Evolutionary conservation across 2,329 filamentous ascomycete species (phyloP).

Genomic region (Alternaria burnsii): DNA sequence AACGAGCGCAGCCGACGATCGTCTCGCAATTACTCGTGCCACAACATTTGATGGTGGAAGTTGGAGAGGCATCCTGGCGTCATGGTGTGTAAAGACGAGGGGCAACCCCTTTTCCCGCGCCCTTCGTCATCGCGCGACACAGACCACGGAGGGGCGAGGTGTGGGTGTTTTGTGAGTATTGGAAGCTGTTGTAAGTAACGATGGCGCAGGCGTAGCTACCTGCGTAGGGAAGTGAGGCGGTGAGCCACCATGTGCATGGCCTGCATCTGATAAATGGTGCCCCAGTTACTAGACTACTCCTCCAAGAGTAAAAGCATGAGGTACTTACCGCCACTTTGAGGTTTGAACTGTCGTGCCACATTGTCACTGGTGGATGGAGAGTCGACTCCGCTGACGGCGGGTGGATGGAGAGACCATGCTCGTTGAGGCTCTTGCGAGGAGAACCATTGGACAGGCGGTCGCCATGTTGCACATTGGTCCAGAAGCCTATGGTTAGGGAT

Average conservation of each 20-base stretch:
- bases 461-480: constrained; percentile 38
- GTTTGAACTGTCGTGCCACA: neutral
- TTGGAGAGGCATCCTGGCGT: constrained; percentile 31
- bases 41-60: constrained; percentile 30
- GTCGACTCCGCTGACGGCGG: constrained; percentile 30
- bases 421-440: constrained; percentile 20
- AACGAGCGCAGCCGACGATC: constrained; percentile 47
- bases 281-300: constrained; percentile 33
- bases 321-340: constrained; percentile 47
- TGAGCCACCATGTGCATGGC: constrained; percentile 31
- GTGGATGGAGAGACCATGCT: constrained; percentile 29
- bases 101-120: constrained; percentile 34
- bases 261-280: constrained; percentile 33
- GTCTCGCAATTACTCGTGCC: constrained; percentile 40
- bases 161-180: constrained; percentile 16
- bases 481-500: constrained; percentile 15
- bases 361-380: constrained; percentile 23
- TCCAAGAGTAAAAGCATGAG: constrained; percentile 37
- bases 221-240: constrained; percentile 30
- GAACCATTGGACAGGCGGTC: constrained; percentile 39
- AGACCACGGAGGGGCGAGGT: constrained; percentile 23
- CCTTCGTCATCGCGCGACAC: constrained; percentile 37
- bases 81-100: constrained; percentile 25
- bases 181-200: constrained; percentile 25
- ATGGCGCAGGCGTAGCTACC: constrained; percentile 18